Percentiles rank a stretch among this genome's conserved stretches.
These are phyloP conservation scores for Aurifilum marmelostoma DNA, from an alignment of 2,329 filamentous ascomycete genomes.

Conservation along the genomic window DNA sequence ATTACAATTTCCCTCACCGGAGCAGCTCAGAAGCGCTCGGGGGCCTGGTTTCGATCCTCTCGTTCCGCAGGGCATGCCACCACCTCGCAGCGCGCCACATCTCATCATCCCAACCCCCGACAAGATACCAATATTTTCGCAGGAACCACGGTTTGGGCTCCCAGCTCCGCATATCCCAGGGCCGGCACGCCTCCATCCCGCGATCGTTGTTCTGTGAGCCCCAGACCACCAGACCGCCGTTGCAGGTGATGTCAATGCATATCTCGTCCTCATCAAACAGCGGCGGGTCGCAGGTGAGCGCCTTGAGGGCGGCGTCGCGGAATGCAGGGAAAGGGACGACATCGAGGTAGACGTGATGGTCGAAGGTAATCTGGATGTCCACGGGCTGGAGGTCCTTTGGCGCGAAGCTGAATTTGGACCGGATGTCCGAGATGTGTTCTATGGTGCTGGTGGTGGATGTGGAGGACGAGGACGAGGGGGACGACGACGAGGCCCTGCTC, in stretches of 20 bases:
- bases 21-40: background rate
- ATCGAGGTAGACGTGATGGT: constrained; percentile 43
- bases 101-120: constrained; percentile 43
- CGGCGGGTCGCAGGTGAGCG: constrained; percentile 33
- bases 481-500: constrained; percentile 30
- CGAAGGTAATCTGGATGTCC: constrained; percentile 39
- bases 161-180: constrained; percentile 50
- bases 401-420: constrained; percentile 33
- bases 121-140: constrained; percentile 43
- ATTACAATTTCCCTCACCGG: too few relatives aligned
- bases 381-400: constrained; percentile 38
- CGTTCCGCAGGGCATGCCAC: constrained; percentile 37
- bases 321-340: constrained; percentile 41
- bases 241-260: constrained; percentile 40
- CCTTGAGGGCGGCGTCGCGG: constrained; percentile 37
- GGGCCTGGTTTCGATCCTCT: constrained; percentile 9
- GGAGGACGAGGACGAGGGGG: too few relatives aligned
- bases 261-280: constrained; percentile 42
- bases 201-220: constrained; percentile 36
- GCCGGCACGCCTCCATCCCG: constrained; percentile 42
- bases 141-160: constrained; percentile 49
- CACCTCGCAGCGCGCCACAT: constrained; percentile 39
- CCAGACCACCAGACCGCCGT: constrained; percentile 44
- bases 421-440: constrained; percentile 34
- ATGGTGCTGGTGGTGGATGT: background rate